Base-by-base conservation (phyloP, 1,284 basidiomycete genomes). In the Cryptococcus sp. region DNA sequence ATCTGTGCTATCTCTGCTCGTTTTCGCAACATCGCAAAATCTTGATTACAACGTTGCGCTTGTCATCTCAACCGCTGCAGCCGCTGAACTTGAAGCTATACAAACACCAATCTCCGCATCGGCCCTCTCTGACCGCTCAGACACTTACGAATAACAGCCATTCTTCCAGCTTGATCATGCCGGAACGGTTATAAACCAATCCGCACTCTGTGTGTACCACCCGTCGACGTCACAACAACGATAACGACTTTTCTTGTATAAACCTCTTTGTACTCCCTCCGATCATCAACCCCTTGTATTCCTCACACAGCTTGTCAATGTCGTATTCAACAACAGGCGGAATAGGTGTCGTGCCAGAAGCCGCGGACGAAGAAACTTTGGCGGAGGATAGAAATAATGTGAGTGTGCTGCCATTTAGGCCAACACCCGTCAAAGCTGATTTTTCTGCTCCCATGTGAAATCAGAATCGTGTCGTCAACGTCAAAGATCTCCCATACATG, bases 311-410 rank as follows among this genome's bases (percentile, higher is more conserved):
- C 35, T 27, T n/a, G 40, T 27, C 25, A 30, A 64, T 64, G 60
- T 59, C 60, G 19, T 15, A 54, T 16, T 42, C 47, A 23, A 20
- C 53, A 40, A 30, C 51, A 25, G 56, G 54, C 47, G 57, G 54
- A 20, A 54, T 51, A 3, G 60, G 61, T 25, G 52, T 48, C 19
- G 30, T 58, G 17, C 48, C 58, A 58, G 69, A 71, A 61, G 62
- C 62, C 23, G 60, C 57, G 20, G 69, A 69, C 39, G 69, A 71
- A 41, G 66, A 68, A n/a, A 47, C 55, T 50, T 35, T 63, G 41
- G 52, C 66, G 39, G 67, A 54, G 19, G 59, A 69, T 66, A 62
- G 40, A 54, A 57, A 54, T 15, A 58, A 43, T 46, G 62, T 67
- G n/a, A 60, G 63, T 59, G 1, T 15, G 15, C 17, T 27, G 39